Conservation (phyloP, 2,329 filamentous ascomycete genomes). For the Rhynchosporium graminicola region DNA sequence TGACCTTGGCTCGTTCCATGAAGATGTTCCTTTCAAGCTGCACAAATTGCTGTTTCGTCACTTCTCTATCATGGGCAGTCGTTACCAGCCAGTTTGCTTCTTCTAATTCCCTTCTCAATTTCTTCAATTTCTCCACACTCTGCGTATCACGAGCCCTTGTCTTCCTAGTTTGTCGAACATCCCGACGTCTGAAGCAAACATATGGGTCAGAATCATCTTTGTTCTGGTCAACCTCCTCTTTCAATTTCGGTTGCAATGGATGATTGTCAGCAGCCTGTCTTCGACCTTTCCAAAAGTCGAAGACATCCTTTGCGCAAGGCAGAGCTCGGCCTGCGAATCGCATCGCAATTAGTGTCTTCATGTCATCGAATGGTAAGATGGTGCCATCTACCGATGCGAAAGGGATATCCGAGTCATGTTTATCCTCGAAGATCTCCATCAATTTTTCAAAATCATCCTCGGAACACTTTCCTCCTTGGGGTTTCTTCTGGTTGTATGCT, state of each 20-base stretch:
- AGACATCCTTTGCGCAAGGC: constrained; percentile 72
- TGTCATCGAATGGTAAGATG: constrained; percentile 73
- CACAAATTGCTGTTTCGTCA: constrained; percentile 75
- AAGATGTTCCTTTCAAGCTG: constrained; percentile 76
- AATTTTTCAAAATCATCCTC: constrained; percentile 93
- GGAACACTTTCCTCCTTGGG: constrained; percentile 65
- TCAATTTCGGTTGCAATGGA: constrained; percentile 74
- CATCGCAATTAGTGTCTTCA: constrained; percentile 66
- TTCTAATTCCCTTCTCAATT: constrained; percentile 86
- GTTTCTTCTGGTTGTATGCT: constrained; percentile 76
- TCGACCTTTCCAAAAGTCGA: constrained; percentile 83
- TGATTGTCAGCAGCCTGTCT: constrained; percentile 68
- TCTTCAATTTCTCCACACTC: constrained; percentile 91
- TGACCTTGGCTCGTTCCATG: constrained; percentile 77
- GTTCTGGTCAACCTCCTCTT: constrained; percentile 92
- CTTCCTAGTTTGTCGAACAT: constrained; percentile 92
- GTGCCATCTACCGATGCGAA: constrained; percentile 89
- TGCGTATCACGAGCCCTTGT: constrained; percentile 92
- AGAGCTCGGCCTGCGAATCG: constrained; percentile 51
- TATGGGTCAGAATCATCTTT: constrained; percentile 96
- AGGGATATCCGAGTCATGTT: constrained; percentile 78
- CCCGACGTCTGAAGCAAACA: constrained; percentile 94
- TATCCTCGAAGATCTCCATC: constrained; percentile 94
- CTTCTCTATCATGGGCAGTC: constrained; percentile 77
- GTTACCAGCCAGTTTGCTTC: constrained; percentile 80